phyloP scores from a whole-genome alignment of 202 grass and related monocot species.

The Bolboschoenoplectus hybrid region DNA sequence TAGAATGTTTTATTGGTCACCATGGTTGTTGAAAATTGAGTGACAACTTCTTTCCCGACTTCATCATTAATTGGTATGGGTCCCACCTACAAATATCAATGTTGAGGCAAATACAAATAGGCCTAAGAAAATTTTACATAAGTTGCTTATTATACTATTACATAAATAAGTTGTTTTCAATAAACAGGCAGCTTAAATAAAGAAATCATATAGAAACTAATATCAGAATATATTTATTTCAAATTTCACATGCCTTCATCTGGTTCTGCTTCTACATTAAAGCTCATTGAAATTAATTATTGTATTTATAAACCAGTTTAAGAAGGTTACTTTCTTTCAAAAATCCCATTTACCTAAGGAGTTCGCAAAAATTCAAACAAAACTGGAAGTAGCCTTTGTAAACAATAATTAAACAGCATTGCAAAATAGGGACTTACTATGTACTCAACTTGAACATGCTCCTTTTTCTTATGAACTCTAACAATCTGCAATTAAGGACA shows the following conservation, averaged over 20 bases:
- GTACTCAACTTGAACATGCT: slow-evolving; percentile 57
- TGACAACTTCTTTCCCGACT: slow-evolving; percentile 52
- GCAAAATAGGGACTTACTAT: slow-evolving; percentile 43
- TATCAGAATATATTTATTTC: neutral
- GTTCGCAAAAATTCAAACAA: neutral
- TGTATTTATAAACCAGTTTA: slow-evolving; percentile 14
- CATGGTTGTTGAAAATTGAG: slow-evolving; percentile 51
- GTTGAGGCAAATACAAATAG: neutral
- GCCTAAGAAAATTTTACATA: slow-evolving; percentile 11
- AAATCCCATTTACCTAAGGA: neutral
- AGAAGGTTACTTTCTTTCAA: neutral
- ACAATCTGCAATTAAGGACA: slow-evolving; percentile 36
- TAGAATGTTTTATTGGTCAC: slow-evolving; percentile 52
- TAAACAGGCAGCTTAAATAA: slow-evolving; percentile 10
- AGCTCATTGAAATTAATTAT: neutral
- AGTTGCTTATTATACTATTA: neutral
- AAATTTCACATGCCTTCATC: neutral
- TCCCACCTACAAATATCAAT: slow-evolving; percentile 44
- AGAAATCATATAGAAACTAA: slow-evolving; percentile 6
- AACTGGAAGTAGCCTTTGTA: neutral
- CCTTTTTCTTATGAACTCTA: slow-evolving; percentile 51
- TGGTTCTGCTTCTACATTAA: slow-evolving; percentile 2
- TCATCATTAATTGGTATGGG: slow-evolving; percentile 49
- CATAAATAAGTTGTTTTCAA: neutral
- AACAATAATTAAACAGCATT: neutral